phyloP scores from a whole-genome alignment of 441 rosid species.

The Populus trichocarpa region DNA sequence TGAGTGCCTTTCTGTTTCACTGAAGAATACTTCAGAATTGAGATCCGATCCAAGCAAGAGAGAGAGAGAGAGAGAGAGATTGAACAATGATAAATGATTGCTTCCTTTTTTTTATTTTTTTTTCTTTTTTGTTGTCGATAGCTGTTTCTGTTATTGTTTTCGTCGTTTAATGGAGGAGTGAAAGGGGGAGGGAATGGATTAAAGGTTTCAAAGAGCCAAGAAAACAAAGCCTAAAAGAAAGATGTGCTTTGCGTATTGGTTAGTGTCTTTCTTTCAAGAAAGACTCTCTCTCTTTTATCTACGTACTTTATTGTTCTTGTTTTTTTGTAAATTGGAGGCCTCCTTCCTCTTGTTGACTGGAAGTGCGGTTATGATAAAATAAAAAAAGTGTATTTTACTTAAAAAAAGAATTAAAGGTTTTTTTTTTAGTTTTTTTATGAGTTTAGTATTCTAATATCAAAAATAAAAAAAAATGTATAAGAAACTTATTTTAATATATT shows the following conservation, averaged over 20 bases:
- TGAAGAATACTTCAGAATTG: constrained; percentile 15
- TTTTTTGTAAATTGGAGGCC: background rate
- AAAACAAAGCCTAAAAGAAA: background rate
- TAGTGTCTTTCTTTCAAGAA: no score
- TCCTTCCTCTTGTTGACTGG: no score
- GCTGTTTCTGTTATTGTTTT: constrained; percentile 20
- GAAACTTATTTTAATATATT: no score
- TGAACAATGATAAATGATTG: constrained; percentile 24
- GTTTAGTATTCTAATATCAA: no score
- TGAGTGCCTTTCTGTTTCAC: constrained; percentile 13
- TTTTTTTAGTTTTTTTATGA: no score
- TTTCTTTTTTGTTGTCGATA: background rate
- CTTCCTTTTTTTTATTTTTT: constrained; percentile 7
- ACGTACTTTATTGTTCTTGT: background rate
- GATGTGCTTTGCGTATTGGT: no score
- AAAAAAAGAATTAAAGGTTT: no score
- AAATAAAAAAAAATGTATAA: no score
- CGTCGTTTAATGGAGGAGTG: constrained; percentile 27
- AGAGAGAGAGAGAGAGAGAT: constrained; percentile 12
- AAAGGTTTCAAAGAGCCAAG: background rate
- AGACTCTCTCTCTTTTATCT: background rate
- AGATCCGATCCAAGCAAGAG: constrained; percentile 52
- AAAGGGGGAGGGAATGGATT: background rate
- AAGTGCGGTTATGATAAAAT: no score
- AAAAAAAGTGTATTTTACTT: no score